Evolutionary conservation across 805 yeast genomes (phyloP), one percentile per base, ranked within the genome.

Genomic region (Priceomyces medius): DNA sequence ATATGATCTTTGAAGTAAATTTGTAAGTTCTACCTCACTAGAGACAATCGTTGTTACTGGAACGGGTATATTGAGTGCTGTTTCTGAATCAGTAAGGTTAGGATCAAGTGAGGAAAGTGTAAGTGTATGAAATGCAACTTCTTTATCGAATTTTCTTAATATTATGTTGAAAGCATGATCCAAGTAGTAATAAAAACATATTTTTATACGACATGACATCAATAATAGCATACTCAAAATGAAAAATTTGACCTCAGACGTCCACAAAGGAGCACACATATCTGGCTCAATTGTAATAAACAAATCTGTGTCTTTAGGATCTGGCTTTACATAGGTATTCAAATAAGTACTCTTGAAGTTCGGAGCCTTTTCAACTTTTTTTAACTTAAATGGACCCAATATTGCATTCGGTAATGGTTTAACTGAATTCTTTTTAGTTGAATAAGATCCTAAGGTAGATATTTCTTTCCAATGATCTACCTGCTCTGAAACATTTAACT

Each of bases 131-230:
- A 39, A 19, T 16, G 20, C 34, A n/a, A 35, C 20, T n/a, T 34
- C 33, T n/a, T 18, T 19, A 26, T 48, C 46, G 39, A 55, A 52
- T 4, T 38, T 43, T 17, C 37, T 47, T 23, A 55, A 40, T 10
- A 63, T 45, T 7, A 64, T 52, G 39, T 62, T 68, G 32, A 67
- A 50, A 0, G 71, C 56, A 37, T 65, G 56, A 40, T 68, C 73
- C 49, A 68, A 59, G 44, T 68, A 60, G 43, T 66, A 68, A 2
- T 58, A 55, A 45, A 59, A 63, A 41, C 66, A 66, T 7, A 64
- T 51, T 26, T 62, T 54, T 31, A 64, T 49, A 3, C 53, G 48
- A 3, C 54, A 52, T 14, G 64, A 55, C 35, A 57, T 60, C 35
- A 59, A 51, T 42, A 60, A 61, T 18, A 67, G 42, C 0, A 55